phyloP scores from a whole-genome alignment of 495 filamentous ascomycete species.

The Aspergillus ellipticus region DNA sequence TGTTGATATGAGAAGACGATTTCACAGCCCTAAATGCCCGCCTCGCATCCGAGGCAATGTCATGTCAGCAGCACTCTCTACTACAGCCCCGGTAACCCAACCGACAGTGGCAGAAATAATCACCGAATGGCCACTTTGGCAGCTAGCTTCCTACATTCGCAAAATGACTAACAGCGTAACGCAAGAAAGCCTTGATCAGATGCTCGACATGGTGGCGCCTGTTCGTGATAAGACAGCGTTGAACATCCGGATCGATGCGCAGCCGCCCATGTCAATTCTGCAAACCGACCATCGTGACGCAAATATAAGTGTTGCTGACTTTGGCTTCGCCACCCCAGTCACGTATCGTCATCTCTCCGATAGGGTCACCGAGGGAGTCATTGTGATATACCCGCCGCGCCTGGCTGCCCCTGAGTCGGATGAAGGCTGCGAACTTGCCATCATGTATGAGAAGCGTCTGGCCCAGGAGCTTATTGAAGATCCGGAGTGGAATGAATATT shows the following conservation, averaged over 20 bases:
- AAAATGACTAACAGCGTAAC: slow-evolving; percentile 32
- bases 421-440: slow-evolving; percentile 42
- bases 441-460: slow-evolving; percentile 36
- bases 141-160: slow-evolving; percentile 36
- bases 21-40: slow-evolving; percentile 26
- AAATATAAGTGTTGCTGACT: slow-evolving; percentile 16
- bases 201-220: slow-evolving; percentile 27
- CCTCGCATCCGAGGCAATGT: slow-evolving; percentile 34
- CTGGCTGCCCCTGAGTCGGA: slow-evolving; percentile 23
- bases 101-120: slow-evolving; percentile 29
- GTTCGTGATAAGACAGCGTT: slow-evolving; percentile 36
- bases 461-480: slow-evolving; percentile 33
- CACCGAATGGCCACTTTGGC: slow-evolving; percentile 30
- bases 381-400: slow-evolving; percentile 22
- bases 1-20: slow-evolving; percentile 37
- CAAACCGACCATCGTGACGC: slow-evolving; percentile 27
- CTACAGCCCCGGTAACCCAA: slow-evolving; percentile 11
- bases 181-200: slow-evolving; percentile 23
- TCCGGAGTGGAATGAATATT: slow-evolving; percentile 33
- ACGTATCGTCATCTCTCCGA: slow-evolving; percentile 21
- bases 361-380: slow-evolving; percentile 10
- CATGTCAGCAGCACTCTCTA: slow-evolving; percentile 24
- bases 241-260: slow-evolving; percentile 16
- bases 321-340: slow-evolving; percentile 22
- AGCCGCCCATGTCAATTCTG: slow-evolving; percentile 20